Evolutionary conservation across 1,139 yeast species (phyloP).

Genomic region (Nakaseomyces nivariensis): DNA sequence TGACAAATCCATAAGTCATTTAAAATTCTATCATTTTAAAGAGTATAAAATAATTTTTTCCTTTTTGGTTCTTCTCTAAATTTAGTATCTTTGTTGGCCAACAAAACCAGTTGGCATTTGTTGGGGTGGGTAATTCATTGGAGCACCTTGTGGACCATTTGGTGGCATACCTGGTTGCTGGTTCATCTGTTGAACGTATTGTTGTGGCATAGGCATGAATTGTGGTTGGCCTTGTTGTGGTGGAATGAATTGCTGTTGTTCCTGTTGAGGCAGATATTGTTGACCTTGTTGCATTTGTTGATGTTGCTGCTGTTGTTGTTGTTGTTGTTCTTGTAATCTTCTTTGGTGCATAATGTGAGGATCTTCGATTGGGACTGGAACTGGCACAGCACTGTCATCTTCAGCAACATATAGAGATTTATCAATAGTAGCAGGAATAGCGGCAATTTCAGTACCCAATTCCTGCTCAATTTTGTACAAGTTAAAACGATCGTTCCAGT

Average conservation of each 20-base stretch:
- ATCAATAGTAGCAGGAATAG: conserved; percentile 88
- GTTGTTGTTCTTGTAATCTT: conserved; percentile 1
- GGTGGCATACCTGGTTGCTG: conserved; percentile 10
- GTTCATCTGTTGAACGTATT: conserved; percentile 11
- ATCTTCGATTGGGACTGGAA: conserved; percentile 65
- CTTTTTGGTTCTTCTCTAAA: background rate
- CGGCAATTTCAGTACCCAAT: conserved; percentile 93
- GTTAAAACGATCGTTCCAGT: conserved; percentile 93
- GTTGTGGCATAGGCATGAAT: conserved; percentile 10
- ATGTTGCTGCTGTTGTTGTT: conserved; percentile 10
- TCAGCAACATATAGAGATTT: conserved; percentile 82
- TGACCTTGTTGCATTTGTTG: conserved; percentile 7
- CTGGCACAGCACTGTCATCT: conserved; percentile 65
- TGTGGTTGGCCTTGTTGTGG: conserved; percentile 19
- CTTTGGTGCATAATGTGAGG: conserved; percentile 11
- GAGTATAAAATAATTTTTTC: background rate
- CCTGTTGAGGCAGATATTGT: conserved; percentile 8
- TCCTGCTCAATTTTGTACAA: conserved; percentile 94
- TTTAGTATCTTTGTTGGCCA: conserved; percentile 1
- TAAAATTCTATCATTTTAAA: conserved; percentile 6
- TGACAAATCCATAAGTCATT: conserved; percentile 4
- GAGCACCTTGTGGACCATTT: conserved; percentile 7
- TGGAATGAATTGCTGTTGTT: conserved; percentile 12
- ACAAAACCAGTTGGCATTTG: conserved; percentile 4
- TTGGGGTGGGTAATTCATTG: conserved; percentile 3